Evolutionary conservation across 805 yeast genomes (phyloP), one percentile per base, ranked within the genome.

Genomic region (Yarrowia deformans): DNA sequence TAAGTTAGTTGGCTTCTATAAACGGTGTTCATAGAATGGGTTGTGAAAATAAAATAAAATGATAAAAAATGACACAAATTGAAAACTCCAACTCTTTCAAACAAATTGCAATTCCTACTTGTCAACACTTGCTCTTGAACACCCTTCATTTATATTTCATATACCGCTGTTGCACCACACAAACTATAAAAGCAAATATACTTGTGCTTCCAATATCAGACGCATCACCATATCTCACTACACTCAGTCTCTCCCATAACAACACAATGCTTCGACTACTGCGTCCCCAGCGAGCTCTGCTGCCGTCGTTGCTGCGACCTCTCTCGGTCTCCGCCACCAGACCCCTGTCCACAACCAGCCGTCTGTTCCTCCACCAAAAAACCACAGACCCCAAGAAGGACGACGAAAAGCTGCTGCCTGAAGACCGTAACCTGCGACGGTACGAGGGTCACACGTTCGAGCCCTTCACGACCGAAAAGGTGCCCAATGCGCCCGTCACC

Each of bases 401-500:
- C 42, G 64, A 40, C 42, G 63, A 56, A 23, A 56, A 56, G 63
- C 35, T 56, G 63, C 63, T 56, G 48, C 52, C 68, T 37, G 56
- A 63, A n/a, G 68, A 63, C 56, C 56, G 29, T 3, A 63, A 63
- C 39, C 48, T 63, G 39, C 14, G 68, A 48, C 55, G 68, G 3
- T 63, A 63, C 39, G 68, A 63, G 39, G 68, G 68, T 13, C 56
- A 48, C 48, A 48, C 55, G 7, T 63, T 63, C 13, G 68, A 63
- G 68, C 68, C 68, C 0, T 63, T 63, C 14, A 40, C 43, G n/a
- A 29, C 55, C 48, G 56, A 63, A n/a, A 63, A 48, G 37, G 56
- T 48, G 37, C 68, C 68, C 68, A 63, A 63, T 48, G 68, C 68
- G 50, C 87, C 86, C 34, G 84, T 89, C 79, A 85, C 90, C 1